Percentiles rank a stretch among this genome's conserved stretches.
Conservation (phyloP, 805 yeast genomes). For the Yamadazyma tumulicola region DNA sequence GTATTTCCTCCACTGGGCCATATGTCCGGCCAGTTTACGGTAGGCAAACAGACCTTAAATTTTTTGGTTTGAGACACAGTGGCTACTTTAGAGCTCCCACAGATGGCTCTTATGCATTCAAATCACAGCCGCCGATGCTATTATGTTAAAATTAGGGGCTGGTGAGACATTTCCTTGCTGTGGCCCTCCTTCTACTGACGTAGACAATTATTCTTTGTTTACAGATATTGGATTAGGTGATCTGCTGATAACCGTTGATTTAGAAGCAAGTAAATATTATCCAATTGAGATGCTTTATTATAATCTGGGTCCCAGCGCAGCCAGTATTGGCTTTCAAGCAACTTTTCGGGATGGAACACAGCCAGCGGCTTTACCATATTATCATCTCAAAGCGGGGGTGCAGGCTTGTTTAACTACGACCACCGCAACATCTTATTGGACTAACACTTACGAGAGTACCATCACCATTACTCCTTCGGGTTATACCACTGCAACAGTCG, state of each 20-base stretch:
- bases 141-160: not conserved
- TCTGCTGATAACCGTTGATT: not conserved
- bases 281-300: constrained; percentile 1
- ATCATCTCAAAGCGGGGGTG: no score
- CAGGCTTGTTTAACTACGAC: no score
- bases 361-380: no score
- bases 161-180: constrained; percentile 1
- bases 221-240: no score
- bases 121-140: not conserved
- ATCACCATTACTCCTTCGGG: no score
- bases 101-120: constrained; percentile 2
- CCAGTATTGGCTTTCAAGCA: no score
- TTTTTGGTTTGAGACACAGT: constrained; percentile 4
- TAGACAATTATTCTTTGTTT: no score
- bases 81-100: constrained; percentile 13
- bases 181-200: constrained; percentile 1
- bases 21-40: constrained; percentile 5
- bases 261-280: constrained; percentile 1
- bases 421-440: no score
- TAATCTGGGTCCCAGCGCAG: not conserved
- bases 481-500: no score
- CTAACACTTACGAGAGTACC: no score
- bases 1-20: not conserved
- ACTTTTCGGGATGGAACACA: no score
- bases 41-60: not conserved